phyloP scores from a whole-genome alignment of 371 early-diverging fungal species.

The Rhizopus sp. region DNA sequence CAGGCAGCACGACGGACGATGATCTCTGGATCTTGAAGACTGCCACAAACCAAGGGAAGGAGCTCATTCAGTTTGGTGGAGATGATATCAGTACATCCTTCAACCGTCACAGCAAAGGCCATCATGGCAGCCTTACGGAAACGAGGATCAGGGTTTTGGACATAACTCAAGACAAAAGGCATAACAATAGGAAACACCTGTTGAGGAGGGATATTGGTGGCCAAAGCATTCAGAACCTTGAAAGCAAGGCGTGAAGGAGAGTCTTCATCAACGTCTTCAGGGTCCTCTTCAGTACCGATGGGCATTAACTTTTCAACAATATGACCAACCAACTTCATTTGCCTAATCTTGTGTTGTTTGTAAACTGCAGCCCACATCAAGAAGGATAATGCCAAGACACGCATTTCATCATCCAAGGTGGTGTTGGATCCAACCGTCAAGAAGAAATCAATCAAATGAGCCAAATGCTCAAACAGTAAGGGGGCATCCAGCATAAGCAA shows the following conservation, averaged over 20 bases:
- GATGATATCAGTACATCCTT: conserved; percentile 86
- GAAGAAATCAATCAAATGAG: conserved; percentile 76
- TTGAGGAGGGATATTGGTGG: conserved; percentile 80
- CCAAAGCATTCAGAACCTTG: conserved; percentile 71
- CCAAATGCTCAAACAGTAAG: conserved; percentile 71
- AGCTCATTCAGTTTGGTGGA: conserved; percentile 70
- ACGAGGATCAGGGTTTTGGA: conserved; percentile 68
- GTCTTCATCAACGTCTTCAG: conserved; percentile 82
- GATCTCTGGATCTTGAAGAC: conserved; percentile 75
- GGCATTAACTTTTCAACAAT: conserved; percentile 78
- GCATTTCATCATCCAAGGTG: conserved; percentile 63
- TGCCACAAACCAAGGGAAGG: conserved; percentile 68
- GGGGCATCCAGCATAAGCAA: conserved; percentile 81
- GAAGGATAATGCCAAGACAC: conserved; percentile 79
- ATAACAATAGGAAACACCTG: conserved; percentile 83
- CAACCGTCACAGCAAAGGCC: conserved; percentile 77
- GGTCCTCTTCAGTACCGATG: conserved; percentile 80
- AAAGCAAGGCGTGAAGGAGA: conserved; percentile 70
- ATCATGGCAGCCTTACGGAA: conserved; percentile 86
- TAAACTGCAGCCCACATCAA: conserved; percentile 78
- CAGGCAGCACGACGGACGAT: conserved; percentile 85
- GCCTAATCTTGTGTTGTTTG: conserved; percentile 75
- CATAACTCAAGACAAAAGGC: conserved; percentile 69
- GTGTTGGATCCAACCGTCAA: conserved; percentile 64
- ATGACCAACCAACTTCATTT: conserved; percentile 71